Conservation (phyloP, 352 stramenopile species). For the Globisporangium barbulae region DNA sequence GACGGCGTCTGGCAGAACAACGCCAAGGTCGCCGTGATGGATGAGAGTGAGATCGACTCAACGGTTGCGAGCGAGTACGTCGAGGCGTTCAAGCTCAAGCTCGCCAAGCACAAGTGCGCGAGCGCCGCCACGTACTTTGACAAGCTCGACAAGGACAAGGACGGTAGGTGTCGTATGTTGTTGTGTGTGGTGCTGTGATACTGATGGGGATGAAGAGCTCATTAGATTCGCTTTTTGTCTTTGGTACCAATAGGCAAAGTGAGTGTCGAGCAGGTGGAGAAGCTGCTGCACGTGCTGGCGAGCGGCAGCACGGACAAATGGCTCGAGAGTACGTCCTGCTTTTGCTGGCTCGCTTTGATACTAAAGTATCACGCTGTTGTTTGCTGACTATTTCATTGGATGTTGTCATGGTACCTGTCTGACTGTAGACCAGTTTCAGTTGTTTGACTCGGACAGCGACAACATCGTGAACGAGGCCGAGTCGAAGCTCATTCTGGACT, state of each 20-base stretch:
- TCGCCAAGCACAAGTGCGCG: slow-evolving; percentile 56
- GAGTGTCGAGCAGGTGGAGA: slow-evolving; percentile 33
- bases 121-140: slow-evolving; percentile 40
- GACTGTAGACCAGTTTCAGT: slow-evolving; percentile 47
- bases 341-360: not conserved
- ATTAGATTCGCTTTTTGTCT: not conserved
- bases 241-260: slow-evolving; percentile 33
- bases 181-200: not conserved
- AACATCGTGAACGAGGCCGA: slow-evolving; percentile 51
- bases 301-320: slow-evolving; percentile 38
- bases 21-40: slow-evolving; percentile 34
- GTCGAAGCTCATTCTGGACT: slow-evolving; percentile 53
- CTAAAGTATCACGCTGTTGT: not conserved
- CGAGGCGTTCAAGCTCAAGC: slow-evolving; percentile 57
- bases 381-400: not conserved
- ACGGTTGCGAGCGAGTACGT: slow-evolving; percentile 31
- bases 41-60: slow-evolving; percentile 25
- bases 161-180: slow-evolving; percentile 28
- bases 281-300: slow-evolving; percentile 34
- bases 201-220: not conserved
- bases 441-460: slow-evolving; percentile 56
- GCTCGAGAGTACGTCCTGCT: slow-evolving; percentile 31
- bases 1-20: slow-evolving; percentile 33
- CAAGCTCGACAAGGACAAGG: slow-evolving; percentile 60
- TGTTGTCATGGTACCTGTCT: not conserved